phyloP scores from a whole-genome alignment of 2,329 filamentous ascomycete genomes.

The Lachnum nothofagi region DNA sequence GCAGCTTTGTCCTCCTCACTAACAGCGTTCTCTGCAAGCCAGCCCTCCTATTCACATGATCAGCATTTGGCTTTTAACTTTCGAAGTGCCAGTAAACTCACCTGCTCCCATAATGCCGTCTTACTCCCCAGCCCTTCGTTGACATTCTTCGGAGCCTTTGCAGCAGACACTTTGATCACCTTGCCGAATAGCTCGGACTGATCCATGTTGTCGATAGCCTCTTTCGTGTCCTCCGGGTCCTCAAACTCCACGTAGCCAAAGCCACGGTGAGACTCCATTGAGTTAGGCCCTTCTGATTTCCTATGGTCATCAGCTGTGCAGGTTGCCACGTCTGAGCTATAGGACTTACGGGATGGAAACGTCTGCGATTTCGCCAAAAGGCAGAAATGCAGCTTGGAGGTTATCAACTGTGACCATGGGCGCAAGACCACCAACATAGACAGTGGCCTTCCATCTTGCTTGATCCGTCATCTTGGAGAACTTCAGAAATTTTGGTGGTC shows the following conservation, averaged over 20 bases:
- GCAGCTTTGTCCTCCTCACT: conserved; percentile 70
- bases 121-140: conserved; percentile 87
- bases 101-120: conserved; percentile 96
- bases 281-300: conserved; percentile 76
- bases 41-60: conserved; percentile 66
- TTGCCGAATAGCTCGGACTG: conserved; percentile 91
- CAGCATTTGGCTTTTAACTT: conserved; percentile 6
- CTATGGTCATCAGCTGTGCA: conserved; percentile 19
- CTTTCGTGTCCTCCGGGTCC: conserved; percentile 74
- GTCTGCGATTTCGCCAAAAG: conserved; percentile 92
- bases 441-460: conserved; percentile 78
- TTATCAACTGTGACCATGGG: conserved; percentile 68
- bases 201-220: conserved; percentile 99
- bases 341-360: conserved; percentile 64
- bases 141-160: conserved; percentile 84
- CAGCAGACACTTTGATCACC: conserved; percentile 84
- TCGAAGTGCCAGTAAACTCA: conserved; percentile 40
- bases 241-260: conserved; percentile 98
- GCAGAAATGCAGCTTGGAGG: conserved; percentile 86
- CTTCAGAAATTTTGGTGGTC: neutral
- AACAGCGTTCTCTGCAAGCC: conserved; percentile 82
- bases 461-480: conserved; percentile 66
- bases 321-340: neutral
- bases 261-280: conserved; percentile 75
- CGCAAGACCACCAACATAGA: conserved; percentile 87